Evolutionary conservation across 192 early-diverging fungal species (phyloP), one percentile per base, ranked within the genome.

Genomic region (Rhizoclosmatium globosum): DNA sequence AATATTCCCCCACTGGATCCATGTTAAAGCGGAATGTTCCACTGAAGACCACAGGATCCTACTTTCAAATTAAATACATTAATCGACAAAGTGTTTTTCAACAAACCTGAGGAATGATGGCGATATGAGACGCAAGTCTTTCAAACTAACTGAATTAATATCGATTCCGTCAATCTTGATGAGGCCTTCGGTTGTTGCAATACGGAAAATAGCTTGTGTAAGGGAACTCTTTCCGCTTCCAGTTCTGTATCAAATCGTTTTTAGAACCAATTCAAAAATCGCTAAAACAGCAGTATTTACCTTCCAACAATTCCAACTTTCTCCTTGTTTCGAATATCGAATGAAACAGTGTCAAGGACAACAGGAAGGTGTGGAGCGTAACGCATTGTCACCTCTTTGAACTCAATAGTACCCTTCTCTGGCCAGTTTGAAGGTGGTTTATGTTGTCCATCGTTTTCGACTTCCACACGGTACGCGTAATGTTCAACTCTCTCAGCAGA

Each of bases 131-230:
- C 66, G 23, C 66, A 77, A 79, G 13, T 68, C 43, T 11, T 45
- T 31, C n/a, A 68, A 13, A 11, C 15, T 11, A 21, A 77, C 43
- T 39, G 3, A 7, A 39, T 11, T 21, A 17, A 15, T 48, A 39
- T 71, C 50, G 3, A 90, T 23, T 39, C 88, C 85, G 74, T 95
- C 95, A 43, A 97, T 91, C 39, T 71, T 38, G 42, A 95, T 92
- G 1, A 48, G 45, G 41, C 85, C 81, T 50, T 74, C 17, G 0
- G 59, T 69, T 68, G 84, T 87, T 31, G 85, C 77, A 31, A 86
- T 64, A 3, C 94, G 87, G 79, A 96, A 89, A 47, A 95, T 44
- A 17, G 92, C 79, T 19, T 57, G 44, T 9, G 82, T 47, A 4
- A 89, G 43, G 17, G 84, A 81, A 17, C 61, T 74, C 58, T 88